Conservation (phyloP, 2,329 filamentous ascomycete species). For the Bipolaris sorokiniana region DNA sequence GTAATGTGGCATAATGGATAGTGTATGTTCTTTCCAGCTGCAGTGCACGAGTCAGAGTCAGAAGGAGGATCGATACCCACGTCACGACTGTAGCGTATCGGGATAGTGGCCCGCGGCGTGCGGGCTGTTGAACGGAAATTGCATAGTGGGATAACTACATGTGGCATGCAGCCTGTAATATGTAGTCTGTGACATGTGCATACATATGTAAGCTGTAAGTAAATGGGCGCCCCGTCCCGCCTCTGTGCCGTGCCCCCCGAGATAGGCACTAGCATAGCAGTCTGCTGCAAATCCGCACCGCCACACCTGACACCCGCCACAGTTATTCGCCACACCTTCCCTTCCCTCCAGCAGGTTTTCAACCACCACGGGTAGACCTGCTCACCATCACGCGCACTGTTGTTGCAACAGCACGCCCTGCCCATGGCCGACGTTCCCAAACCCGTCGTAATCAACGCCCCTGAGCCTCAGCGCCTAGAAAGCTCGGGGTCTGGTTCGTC, state of each 20-base stretch:
- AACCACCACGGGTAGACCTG: conserved; percentile 31
- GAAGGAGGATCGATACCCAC: neutral
- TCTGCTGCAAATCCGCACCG: neutral
- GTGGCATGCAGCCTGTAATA: neutral
- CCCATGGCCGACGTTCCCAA: conserved; percentile 36
- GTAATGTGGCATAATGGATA: neutral
- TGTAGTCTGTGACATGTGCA: too few species aligned
- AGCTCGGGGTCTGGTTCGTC: conserved; percentile 57
- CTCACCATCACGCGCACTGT: conserved; percentile 20
- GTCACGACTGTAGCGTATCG: conserved; percentile 1
- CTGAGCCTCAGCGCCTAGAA: conserved; percentile 20
- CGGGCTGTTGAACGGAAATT: neutral
- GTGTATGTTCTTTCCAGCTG: neutral
- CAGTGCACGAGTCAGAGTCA: neutral
- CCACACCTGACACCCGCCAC: conserved; percentile 12
- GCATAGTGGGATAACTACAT: neutral
- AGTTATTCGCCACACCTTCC: conserved; percentile 2
- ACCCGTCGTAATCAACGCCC: conserved; percentile 42
- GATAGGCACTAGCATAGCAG: too few species aligned
- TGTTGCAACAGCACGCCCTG: conserved; percentile 18
- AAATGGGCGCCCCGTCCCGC: too few species aligned
- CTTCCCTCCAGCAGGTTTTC: neutral
- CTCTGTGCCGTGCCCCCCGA: too few species aligned
- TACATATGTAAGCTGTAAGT: too few species aligned
- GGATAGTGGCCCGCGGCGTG: neutral